Evolutionary conservation across 768 basidiomycete genomes (phyloP).

Genomic region (Tricholoma bakamatsutake): DNA sequence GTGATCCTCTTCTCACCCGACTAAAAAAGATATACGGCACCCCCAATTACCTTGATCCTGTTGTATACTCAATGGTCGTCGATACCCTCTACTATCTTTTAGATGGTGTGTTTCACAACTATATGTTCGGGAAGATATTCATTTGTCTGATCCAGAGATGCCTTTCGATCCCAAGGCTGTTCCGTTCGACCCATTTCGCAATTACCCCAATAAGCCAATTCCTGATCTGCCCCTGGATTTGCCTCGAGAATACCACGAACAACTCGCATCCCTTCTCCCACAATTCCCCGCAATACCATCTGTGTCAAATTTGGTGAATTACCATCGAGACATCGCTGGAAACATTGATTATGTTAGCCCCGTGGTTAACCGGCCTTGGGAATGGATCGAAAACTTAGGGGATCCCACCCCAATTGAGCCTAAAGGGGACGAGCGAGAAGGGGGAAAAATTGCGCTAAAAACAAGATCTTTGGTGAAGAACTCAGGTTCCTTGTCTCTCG

Average conservation of each 20-base stretch:
- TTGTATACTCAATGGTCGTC: constrained; percentile 58
- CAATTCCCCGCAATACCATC: constrained; percentile 43
- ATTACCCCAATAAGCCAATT: constrained; percentile 49
- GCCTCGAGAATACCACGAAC: constrained; percentile 51
- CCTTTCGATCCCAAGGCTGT: constrained; percentile 50
- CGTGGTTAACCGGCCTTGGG: constrained; percentile 77
- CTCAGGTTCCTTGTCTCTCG: constrained; percentile 64
- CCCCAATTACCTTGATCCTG: constrained; percentile 46
- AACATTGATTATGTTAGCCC: constrained; percentile 40
- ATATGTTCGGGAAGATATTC: background rate
- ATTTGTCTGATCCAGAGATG: constrained; percentile 42
- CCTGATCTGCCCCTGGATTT: constrained; percentile 50
- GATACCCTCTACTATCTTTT: constrained; percentile 72
- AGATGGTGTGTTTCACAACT: constrained; percentile 47
- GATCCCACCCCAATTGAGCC: constrained; percentile 41
- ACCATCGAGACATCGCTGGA: constrained; percentile 51
- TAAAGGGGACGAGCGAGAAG: constrained; percentile 33
- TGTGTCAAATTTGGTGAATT: constrained; percentile 53
- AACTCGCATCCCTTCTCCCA: constrained; percentile 54
- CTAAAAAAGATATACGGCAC: constrained; percentile 45
- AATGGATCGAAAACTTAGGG: constrained; percentile 79
- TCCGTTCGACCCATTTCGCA: constrained; percentile 55
- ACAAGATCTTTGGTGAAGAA: constrained; percentile 47
- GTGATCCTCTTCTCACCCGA: constrained; percentile 2
- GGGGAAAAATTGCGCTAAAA: constrained; percentile 32